These are phyloP conservation scores for Citrus hindsii DNA, from an alignment of 345 rosid species.

Conservation along the genomic window DNA sequence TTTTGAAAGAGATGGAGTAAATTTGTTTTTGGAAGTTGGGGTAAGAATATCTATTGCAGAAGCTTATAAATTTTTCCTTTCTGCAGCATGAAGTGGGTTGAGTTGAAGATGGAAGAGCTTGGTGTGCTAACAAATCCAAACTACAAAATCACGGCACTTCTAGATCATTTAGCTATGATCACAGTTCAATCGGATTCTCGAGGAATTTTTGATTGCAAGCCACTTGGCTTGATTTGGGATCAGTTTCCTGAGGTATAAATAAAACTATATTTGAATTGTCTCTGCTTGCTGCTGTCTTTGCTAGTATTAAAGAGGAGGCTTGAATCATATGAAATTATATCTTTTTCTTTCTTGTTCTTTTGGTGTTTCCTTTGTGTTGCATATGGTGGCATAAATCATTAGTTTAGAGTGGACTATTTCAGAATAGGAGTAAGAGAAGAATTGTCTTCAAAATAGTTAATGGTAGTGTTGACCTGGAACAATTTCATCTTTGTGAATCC, in stretches of 20 bases:
- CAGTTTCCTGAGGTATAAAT: slow-evolving; percentile 68
- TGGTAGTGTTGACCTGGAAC: background rate
- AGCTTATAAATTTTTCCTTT: background rate
- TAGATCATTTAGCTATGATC: slow-evolving; percentile 91
- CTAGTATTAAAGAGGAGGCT: background rate
- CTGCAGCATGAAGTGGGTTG: slow-evolving; percentile 97
- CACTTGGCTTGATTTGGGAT: slow-evolving; percentile 91
- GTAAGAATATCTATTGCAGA: background rate
- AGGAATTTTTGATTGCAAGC: slow-evolving; percentile 90
- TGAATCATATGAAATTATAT: background rate
- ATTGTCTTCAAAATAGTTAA: background rate
- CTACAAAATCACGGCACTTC: slow-evolving; percentile 93
- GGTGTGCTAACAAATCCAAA: slow-evolving; percentile 81
- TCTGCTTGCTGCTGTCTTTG: background rate
- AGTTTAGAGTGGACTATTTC: background rate
- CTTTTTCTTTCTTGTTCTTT: background rate
- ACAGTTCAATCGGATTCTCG: slow-evolving; percentile 88
- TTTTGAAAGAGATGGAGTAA: background rate
- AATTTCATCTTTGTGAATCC: background rate
- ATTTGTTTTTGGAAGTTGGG: background rate
- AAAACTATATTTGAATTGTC: background rate
- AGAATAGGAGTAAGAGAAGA: background rate
- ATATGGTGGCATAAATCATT: background rate
- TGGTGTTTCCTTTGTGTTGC: background rate
- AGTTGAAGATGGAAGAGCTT: slow-evolving; percentile 96